These are phyloP conservation scores for Exophiala alcalophila DNA, from an alignment of 2,329 filamentous ascomycete species.

Conservation along the genomic window DNA sequence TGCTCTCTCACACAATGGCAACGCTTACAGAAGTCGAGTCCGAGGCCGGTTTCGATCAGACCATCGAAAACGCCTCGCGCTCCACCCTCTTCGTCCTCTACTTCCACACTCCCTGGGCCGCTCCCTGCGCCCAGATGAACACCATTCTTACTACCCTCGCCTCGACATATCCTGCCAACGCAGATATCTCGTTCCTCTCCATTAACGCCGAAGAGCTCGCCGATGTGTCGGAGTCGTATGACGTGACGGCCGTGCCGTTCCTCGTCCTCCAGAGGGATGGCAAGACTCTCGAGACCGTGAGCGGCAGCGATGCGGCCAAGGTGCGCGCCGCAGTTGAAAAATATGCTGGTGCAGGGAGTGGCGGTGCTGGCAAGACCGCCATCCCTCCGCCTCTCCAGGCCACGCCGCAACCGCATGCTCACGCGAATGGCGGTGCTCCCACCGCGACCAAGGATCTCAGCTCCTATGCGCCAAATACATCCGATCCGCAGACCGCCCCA, in stretches of 20 bases:
- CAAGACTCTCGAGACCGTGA: constrained; percentile 77
- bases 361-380: constrained; percentile 35
- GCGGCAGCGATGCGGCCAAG: constrained; percentile 82
- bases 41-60: constrained; percentile 68
- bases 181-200: constrained; percentile 75
- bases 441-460: constrained; percentile 39
- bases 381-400: constrained; percentile 42
- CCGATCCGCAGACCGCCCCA: constrained; percentile 48
- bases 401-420: constrained; percentile 35
- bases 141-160: constrained; percentile 82
- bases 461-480: constrained; percentile 44
- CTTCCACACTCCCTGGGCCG: constrained; percentile 96
- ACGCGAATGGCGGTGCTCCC: constrained; percentile 31
- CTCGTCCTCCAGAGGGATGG: constrained; percentile 77
- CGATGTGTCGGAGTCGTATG: constrained; percentile 86
- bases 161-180: constrained; percentile 71
- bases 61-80: constrained; percentile 63
- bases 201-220: constrained; percentile 93
- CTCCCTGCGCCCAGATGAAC: constrained; percentile 91
- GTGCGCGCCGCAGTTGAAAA: constrained; percentile 82
- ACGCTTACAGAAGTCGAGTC: constrained; percentile 73
- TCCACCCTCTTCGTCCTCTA: constrained; percentile 78
- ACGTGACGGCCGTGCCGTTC: constrained; percentile 91
- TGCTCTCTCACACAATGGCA: constrained; percentile 69
- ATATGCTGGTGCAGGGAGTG: constrained; percentile 58